Evolutionary conservation across 116 monocot species (phyloP), one percentile per base, ranked within the genome.

Genomic region (Cymodocea nodosa): DNA sequence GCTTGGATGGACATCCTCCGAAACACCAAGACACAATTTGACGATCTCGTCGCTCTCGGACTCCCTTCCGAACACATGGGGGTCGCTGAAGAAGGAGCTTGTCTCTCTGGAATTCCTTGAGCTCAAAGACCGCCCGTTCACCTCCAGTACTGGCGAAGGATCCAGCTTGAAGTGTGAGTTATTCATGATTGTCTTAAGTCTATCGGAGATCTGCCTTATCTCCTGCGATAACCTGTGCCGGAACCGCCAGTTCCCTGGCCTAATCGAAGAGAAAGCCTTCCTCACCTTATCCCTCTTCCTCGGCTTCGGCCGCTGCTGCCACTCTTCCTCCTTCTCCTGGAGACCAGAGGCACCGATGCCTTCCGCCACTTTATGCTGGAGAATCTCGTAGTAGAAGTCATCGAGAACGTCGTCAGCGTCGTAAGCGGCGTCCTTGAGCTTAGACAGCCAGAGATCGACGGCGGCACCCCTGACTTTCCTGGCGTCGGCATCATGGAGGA

Each of bases 21-120:
- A 11, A 6, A 1, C 19, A 22, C n/a, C 25, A 15, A 34, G 23
- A 35, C 74, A 19, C 15, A 66, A 12, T 15, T 20, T 14, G 36
- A 77, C 36, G 4, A 77, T 16, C 35, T 72, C 55, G 13, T 72
- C 60, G 6, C 12, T 63, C 17, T 78, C 78, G 10, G 17, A 63
- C 16, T 60, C 69, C 19, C 69, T 68, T 0, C 74, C 78, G 12
- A 51, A 2, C 4, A 74, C 23, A 20, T 65, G 52, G 20, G 67
- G 60, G 40, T 63, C 73, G 15, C 10, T 51, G 17, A 65, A 17
- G 12, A 65, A 16, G 36, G 58, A 64, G 36, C 60, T 17, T 10
- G 74, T 75, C 50, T 34, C 50, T 17, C 23, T 22, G 17, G 2
- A 34, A 60, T 16, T 4, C 34, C 25, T 23, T 23, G 40, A 15